Percentiles rank a stretch among this genome's conserved stretches.
phyloP scores from a whole-genome alignment of 805 yeast genomes.

The Tetrapisispora iriomotensis region DNA sequence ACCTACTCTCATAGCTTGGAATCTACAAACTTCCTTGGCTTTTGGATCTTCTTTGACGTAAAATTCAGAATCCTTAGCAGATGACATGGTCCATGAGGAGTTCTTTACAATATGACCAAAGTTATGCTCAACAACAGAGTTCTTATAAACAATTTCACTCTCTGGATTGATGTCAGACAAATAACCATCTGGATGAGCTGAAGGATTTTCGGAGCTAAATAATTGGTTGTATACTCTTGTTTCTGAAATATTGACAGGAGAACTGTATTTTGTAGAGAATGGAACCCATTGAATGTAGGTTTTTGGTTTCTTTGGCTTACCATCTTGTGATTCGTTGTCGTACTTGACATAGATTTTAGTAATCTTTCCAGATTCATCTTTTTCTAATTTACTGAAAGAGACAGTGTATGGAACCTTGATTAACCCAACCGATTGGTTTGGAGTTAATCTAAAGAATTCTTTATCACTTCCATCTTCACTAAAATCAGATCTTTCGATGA shows the following conservation, averaged over 20 bases:
- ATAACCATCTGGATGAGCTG: conserved; percentile 79
- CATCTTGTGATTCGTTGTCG: conserved; percentile 44
- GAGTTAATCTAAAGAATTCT: conserved; percentile 89
- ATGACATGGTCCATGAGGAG: conserved; percentile 66
- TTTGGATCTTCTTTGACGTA: conserved; percentile 56
- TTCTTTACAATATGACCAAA: conserved; percentile 55
- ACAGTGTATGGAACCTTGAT: conserved; percentile 83
- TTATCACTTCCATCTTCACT: conserved; percentile 46
- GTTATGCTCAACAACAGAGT: conserved; percentile 71
- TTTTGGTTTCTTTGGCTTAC: conserved; percentile 67
- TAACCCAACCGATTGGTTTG: conserved; percentile 89
- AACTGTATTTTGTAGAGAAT: conserved; percentile 44
- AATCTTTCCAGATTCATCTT: conserved; percentile 47
- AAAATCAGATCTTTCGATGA: conserved; percentile 84
- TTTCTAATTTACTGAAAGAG: conserved; percentile 57
- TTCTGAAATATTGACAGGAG: conserved; percentile 61
- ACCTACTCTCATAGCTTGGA: conserved; percentile 96
- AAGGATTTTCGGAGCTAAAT: conserved; percentile 86
- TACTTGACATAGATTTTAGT: conserved; percentile 69
- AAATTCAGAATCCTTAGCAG: conserved; percentile 51
- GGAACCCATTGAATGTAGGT: conserved; percentile 97
- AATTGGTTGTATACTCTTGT: conserved; percentile 81
- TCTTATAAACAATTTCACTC: conserved; percentile 56
- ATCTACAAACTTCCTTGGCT: conserved; percentile 74
- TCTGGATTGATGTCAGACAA: conserved; percentile 73